phyloP scores from a whole-genome alignment of 768 basidiomycete genomes.

The Russula griseocarnosa region DNA sequence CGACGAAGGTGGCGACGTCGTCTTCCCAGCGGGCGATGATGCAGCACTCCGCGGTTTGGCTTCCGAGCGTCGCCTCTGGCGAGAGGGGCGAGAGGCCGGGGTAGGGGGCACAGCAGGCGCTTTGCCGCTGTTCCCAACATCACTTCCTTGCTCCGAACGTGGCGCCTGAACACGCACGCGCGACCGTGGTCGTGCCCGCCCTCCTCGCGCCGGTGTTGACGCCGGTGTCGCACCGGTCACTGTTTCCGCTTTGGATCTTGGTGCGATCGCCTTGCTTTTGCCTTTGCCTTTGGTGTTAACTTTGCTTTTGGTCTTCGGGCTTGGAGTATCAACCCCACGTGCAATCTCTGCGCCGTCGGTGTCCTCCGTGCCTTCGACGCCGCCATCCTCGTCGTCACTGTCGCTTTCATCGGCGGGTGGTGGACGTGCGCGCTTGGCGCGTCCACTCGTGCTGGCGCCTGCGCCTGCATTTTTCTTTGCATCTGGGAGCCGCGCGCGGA shows the following conservation, averaged over 20 bases:
- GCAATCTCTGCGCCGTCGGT: conserved; percentile 36
- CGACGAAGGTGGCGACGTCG: not conserved
- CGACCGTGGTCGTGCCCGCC: not conserved
- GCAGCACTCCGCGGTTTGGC: conserved; percentile 4
- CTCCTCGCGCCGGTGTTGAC: not conserved
- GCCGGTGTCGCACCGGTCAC: not conserved
- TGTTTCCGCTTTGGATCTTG: not conserved
- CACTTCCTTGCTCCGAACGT: not conserved
- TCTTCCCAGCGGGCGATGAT: not conserved
- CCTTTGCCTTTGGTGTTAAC: conserved; percentile 14
- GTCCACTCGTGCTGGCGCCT: conserved; percentile 27
- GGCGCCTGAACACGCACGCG: conserved; percentile 8
- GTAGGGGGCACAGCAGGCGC: not conserved
- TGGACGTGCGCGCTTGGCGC: conserved; percentile 34
- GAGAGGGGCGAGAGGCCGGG: not conserved
- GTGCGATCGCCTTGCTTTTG: conserved; percentile 10
- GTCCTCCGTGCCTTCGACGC: conserved; percentile 32
- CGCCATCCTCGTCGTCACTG: conserved; percentile 31
- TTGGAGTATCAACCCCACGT: conserved; percentile 24
- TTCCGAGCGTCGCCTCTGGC: conserved; percentile 7
- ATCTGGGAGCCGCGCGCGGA: conserved; percentile 30
- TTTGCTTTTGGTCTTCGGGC: conserved; percentile 13
- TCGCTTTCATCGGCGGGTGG: conserved; percentile 17
- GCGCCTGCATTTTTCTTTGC: not conserved
- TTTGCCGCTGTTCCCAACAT: conserved; percentile 15